Conservation (phyloP, 2,329 filamentous ascomycete genomes). For the Exophiala sideris region DNA sequence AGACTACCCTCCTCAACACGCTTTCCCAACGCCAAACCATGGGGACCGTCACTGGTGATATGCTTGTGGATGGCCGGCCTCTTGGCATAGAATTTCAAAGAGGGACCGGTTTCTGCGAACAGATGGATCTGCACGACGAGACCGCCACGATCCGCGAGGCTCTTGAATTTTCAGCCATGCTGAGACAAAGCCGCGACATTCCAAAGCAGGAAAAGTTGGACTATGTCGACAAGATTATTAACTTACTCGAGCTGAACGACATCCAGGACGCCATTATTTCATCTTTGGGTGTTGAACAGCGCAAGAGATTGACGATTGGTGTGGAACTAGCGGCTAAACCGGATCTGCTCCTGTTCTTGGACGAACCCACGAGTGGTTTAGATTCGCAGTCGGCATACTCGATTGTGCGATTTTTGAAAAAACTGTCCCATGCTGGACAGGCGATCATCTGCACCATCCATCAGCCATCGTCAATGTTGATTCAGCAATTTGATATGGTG, state of each 20-base stretch:
- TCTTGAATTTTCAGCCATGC: constrained; percentile 64
- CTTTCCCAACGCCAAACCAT: constrained; percentile 67
- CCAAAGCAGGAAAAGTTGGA: constrained; percentile 60
- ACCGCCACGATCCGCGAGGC: constrained; percentile 67
- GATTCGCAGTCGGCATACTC: constrained; percentile 67
- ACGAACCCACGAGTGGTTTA: constrained; percentile 69
- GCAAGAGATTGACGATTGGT: constrained; percentile 69
- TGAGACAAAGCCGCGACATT: constrained; percentile 57
- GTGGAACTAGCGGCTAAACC: constrained; percentile 71
- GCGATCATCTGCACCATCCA: constrained; percentile 73
- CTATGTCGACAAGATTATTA: constrained; percentile 65
- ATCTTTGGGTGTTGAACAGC: constrained; percentile 65
- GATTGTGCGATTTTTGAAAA: constrained; percentile 66
- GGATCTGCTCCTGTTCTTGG: constrained; percentile 64
- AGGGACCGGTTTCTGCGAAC: constrained; percentile 68
- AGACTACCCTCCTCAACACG: constrained; percentile 78
- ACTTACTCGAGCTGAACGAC: constrained; percentile 62
- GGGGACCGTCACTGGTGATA: constrained; percentile 64
- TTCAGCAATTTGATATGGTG: constrained; percentile 72
- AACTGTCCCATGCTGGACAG: constrained; percentile 63
- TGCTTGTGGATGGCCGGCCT: constrained; percentile 66
- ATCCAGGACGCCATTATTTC: constrained; percentile 65
- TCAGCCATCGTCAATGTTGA: constrained; percentile 65
- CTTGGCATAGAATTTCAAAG: constrained; percentile 64
- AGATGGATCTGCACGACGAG: constrained; percentile 68